Percentiles rank a stretch among this genome's conserved stretches.
Evolutionary conservation across 305 asterid species (phyloP).

Genomic region (Fraxinus floribunda): DNA sequence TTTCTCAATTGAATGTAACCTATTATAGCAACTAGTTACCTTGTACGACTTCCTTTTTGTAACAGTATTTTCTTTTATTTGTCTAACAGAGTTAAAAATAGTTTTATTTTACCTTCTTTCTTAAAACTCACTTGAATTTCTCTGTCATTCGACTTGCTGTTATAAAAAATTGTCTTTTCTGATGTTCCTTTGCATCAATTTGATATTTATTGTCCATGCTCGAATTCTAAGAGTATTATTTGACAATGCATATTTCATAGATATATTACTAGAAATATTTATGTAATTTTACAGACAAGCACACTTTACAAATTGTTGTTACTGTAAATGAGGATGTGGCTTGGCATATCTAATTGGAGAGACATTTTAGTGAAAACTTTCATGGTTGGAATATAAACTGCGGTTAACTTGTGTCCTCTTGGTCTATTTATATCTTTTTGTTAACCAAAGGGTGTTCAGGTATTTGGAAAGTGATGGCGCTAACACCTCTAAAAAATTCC

Average conservation of each 20-base stretch:
- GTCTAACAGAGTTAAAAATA: not conserved
- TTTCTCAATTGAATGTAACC: not conserved
- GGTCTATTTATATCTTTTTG: not conserved
- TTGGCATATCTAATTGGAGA: not conserved
- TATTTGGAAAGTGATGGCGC: not conserved
- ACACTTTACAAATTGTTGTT: not conserved
- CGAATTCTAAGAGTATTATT: not conserved
- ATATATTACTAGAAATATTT: not conserved
- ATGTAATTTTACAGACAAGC: not conserved
- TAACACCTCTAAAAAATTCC: slow-evolving; percentile 2
- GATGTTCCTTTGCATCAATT: not conserved
- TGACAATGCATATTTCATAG: not conserved
- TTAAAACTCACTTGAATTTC: not conserved
- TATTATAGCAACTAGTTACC: not conserved
- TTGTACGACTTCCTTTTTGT: not conserved
- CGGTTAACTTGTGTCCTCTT: not conserved
- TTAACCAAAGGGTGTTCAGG: not conserved
- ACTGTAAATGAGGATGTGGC: not conserved
- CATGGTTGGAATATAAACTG: not conserved
- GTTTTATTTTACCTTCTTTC: not conserved
- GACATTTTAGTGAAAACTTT: not conserved
- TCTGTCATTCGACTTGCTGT: not conserved
- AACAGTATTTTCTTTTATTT: not conserved
- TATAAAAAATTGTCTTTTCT: not conserved
- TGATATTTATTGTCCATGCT: not conserved